Percentiles rank a stretch among this genome's conserved stretches.
Conservation (phyloP, 176 grass and related monocot genomes). For the Secale cereale region DNA sequence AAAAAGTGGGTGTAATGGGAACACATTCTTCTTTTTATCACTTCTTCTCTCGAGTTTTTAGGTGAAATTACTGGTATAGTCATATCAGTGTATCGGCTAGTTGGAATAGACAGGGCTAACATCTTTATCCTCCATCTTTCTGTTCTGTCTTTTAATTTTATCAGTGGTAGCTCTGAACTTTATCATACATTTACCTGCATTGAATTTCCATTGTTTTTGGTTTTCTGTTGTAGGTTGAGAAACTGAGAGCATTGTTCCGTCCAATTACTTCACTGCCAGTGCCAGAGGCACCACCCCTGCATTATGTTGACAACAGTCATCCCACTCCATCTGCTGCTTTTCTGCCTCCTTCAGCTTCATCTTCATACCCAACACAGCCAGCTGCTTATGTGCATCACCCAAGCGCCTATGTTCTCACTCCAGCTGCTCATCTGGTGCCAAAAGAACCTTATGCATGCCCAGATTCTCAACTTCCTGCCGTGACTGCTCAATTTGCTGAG, state of each 20-base stretch:
- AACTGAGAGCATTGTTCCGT: conserved; percentile 44
- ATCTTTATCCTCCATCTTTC: not conserved
- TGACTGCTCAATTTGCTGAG: not conserved
- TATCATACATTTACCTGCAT: not conserved
- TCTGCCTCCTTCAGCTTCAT: not conserved
- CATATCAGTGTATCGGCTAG: not conserved
- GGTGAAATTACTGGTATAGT: not conserved
- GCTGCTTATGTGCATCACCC: conserved; percentile 20
- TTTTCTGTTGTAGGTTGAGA: conserved; percentile 47
- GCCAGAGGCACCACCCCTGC: conserved; percentile 16
- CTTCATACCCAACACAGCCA: not conserved
- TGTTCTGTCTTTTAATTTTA: not conserved
- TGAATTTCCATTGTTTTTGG: conserved; percentile 11
- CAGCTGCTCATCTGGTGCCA: not conserved
- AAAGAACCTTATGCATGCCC: conserved; percentile 16
- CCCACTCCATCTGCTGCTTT: conserved; percentile 8
- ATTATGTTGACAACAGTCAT: conserved; percentile 31
- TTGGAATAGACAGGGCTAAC: not conserved
- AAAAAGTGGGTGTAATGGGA: not conserved
- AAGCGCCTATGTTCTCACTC: conserved; percentile 18
- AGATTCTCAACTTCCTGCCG: conserved; percentile 14
- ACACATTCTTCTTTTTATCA: not conserved
- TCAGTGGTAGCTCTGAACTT: not conserved
- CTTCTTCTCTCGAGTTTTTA: not conserved
- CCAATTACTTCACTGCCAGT: conserved; percentile 28